Conservation (phyloP, 1,139 yeast species). For the Debaryomycetaceae sp. region DNA sequence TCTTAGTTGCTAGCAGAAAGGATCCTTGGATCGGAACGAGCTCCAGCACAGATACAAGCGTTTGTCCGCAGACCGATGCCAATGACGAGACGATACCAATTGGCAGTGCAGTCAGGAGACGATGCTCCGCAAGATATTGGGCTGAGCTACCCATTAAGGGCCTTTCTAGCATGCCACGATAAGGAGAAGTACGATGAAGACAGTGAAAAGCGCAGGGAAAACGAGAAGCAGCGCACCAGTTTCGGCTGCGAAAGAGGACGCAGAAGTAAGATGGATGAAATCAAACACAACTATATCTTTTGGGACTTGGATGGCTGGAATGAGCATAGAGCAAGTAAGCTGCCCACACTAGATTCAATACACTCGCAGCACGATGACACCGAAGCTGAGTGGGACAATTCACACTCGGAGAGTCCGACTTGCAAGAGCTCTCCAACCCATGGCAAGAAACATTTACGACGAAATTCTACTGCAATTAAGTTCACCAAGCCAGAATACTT, state of each 20-base stretch:
- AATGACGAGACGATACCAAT: neutral
- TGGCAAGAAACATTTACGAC: constrained; percentile 21
- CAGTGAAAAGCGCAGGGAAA: neutral
- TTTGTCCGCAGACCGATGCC: neutral
- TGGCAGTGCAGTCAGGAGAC: neutral
- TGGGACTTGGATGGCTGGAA: neutral
- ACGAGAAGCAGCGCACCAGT: no score
- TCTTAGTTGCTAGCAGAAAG: no score
- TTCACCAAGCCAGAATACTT: constrained; percentile 21
- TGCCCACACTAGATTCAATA: neutral
- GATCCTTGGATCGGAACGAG: no score
- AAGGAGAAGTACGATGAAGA: neutral
- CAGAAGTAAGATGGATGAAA: neutral
- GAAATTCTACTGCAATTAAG: constrained; percentile 30
- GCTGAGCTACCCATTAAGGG: neutral
- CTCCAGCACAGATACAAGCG: no score
- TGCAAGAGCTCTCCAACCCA: neutral
- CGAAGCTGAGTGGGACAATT: neutral
- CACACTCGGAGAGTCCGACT: neutral
- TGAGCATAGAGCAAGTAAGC: neutral
- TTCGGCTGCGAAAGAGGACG: no score
- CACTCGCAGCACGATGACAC: neutral
- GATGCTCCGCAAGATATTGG: neutral
- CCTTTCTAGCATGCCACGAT: neutral
- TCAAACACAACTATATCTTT: no score